These are phyloP conservation scores for Crassisporium funariophilum DNA, from an alignment of 768 basidiomycete genomes.

Conservation along the genomic window DNA sequence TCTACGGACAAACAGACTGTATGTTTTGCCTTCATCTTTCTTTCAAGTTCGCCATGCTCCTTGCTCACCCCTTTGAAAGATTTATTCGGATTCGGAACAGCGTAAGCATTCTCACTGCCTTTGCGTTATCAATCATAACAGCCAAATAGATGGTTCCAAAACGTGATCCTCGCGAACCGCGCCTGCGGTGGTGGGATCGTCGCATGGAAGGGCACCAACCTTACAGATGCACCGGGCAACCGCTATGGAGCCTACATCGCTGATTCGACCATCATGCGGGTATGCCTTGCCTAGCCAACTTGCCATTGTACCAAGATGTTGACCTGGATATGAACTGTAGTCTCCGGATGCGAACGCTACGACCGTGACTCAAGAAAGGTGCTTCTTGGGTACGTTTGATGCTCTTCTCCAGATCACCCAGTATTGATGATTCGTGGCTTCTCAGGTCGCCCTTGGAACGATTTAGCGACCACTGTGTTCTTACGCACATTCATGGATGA, in stretches of 20 bases:
- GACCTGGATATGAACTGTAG: constrained; percentile 27
- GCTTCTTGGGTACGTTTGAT: constrained; percentile 48
- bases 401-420: not conserved
- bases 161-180: constrained; percentile 58
- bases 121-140: not conserved
- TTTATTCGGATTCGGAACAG: constrained; percentile 62
- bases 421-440: not conserved
- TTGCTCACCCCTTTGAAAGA: constrained; percentile 39
- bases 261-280: constrained; percentile 57
- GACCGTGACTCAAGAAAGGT: constrained; percentile 41
- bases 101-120: constrained; percentile 34
- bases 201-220: constrained; percentile 65
- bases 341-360: constrained; percentile 61
- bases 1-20: constrained; percentile 70
- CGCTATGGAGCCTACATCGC: constrained; percentile 59
- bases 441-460: constrained; percentile 62
- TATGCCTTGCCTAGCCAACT: constrained; percentile 27
- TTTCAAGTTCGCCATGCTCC: not conserved
- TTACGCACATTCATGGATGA: constrained; percentile 60
- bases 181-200: constrained; percentile 67
- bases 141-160: constrained; percentile 57
- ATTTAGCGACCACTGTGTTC: constrained; percentile 55
- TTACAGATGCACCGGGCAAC: constrained; percentile 50
- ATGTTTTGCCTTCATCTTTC: constrained; percentile 16
- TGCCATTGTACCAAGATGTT: not conserved